These are phyloP conservation scores for Abrus precatorius DNA, from an alignment of 306 rosid genomes.

Conservation along the genomic window DNA sequence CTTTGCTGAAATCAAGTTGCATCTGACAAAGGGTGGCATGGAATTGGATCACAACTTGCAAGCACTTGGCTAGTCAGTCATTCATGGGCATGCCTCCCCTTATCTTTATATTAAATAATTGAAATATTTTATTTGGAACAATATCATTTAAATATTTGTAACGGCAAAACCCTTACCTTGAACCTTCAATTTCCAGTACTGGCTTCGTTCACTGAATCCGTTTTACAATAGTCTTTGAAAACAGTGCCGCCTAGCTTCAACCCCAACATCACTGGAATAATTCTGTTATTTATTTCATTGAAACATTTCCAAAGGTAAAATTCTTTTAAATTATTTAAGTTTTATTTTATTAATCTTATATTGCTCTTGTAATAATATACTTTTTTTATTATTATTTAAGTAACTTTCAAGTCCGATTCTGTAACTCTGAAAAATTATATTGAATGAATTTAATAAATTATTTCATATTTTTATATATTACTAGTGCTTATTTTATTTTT, in stretches of 20 bases:
- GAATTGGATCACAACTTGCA: constrained; percentile 1
- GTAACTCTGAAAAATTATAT: too few species aligned
- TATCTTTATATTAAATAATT: background rate
- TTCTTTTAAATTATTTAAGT: too few species aligned
- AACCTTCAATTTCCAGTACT: background rate
- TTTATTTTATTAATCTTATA: too few species aligned
- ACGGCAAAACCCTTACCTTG: background rate
- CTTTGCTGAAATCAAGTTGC: constrained; percentile 8
- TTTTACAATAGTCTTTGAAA: background rate
- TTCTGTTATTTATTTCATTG: background rate
- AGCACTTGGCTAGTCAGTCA: constrained; percentile 25
- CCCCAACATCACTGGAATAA: background rate
- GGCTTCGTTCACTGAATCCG: background rate
- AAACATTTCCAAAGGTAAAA: too few species aligned
- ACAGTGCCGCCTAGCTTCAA: background rate
- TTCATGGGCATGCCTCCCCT: constrained; percentile 39
- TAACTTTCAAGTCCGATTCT: too few species aligned
- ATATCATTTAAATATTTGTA: constrained; percentile 14
- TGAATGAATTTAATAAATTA: too few species aligned
- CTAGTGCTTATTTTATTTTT: too few species aligned
- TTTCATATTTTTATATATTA: too few species aligned
- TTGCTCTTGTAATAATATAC: too few species aligned
- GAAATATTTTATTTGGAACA: background rate
- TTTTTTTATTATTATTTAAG: too few species aligned
- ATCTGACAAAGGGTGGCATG: constrained; percentile 7